phyloP scores from a whole-genome alignment of 495 filamentous ascomycete species.

The Penicillium pancosmium region DNA sequence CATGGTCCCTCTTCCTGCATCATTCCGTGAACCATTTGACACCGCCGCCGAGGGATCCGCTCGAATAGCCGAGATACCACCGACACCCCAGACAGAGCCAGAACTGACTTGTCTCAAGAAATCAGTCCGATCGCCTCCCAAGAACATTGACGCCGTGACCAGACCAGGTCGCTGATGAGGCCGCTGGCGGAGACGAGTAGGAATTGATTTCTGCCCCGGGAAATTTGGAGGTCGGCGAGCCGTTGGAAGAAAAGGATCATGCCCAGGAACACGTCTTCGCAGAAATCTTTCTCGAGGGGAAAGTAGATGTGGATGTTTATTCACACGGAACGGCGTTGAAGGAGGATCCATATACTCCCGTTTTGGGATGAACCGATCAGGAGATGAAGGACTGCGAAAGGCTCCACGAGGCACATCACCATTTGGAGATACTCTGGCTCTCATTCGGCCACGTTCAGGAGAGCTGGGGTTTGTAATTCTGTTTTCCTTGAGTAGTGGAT shows the following conservation, averaged over 20 bases:
- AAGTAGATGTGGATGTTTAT: conserved; percentile 63
- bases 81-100: conserved; percentile 81
- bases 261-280: conserved; percentile 55
- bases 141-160: conserved; percentile 29
- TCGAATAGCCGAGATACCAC: conserved; percentile 60
- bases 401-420: conserved; percentile 4
- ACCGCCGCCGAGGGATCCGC: conserved; percentile 48
- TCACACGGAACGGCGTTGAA: conserved; percentile 63
- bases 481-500: conserved; percentile 18
- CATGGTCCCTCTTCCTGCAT: conserved; percentile 70
- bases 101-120: conserved; percentile 54
- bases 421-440: conserved; percentile 12
- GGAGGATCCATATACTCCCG: conserved; percentile 46
- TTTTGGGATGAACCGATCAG: conserved; percentile 72
- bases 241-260: conserved; percentile 66
- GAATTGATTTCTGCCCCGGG: conserved; percentile 27
- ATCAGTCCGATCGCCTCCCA: conserved; percentile 13
- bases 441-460: conserved; percentile 23
- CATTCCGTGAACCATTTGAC: conserved; percentile 62
- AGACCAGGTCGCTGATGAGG: conserved; percentile 41
- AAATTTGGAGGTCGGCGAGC: conserved; percentile 18
- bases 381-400: conserved; percentile 32
- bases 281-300: conserved; percentile 62
- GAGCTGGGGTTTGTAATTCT: neutral
- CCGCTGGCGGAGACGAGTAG: conserved; percentile 20